phyloP scores from a whole-genome alignment of 768 basidiomycete species.

The Leccinum truebloodii region DNA sequence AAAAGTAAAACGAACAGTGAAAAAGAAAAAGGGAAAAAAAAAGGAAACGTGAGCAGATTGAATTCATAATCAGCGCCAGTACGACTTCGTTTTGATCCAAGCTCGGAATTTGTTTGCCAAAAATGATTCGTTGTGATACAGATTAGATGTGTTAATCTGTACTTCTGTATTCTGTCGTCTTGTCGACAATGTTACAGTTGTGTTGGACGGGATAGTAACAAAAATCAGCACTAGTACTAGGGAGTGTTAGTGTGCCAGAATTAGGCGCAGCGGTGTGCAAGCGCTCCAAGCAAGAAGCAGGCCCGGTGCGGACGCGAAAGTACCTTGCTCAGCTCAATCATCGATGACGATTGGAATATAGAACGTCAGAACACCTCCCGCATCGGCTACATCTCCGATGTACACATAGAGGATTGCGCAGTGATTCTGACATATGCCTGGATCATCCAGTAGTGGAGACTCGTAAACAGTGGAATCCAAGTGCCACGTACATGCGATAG shows the following conservation, averaged over 20 bases:
- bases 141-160: slow-evolving; percentile 11
- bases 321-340: slow-evolving; percentile 37
- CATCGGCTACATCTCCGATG: slow-evolving; percentile 75
- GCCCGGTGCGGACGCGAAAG: neutral
- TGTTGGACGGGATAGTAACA: neutral
- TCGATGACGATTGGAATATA: slow-evolving; percentile 82
- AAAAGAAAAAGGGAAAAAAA: neutral
- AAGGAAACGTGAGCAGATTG: neutral
- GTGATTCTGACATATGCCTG: slow-evolving; percentile 81
- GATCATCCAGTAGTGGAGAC: neutral
- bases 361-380: slow-evolving; percentile 85
- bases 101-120: slow-evolving; percentile 13
- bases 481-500: slow-evolving; percentile 74
- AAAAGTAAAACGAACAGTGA: neutral
- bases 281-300: neutral
- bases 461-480: neutral
- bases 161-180: neutral
- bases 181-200: neutral
- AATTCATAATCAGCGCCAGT: neutral
- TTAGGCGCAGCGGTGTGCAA: neutral
- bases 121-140: slow-evolving; percentile 2
- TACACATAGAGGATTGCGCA: slow-evolving; percentile 90
- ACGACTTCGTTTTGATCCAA: slow-evolving; percentile 1
- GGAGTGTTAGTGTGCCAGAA: too few species aligned
- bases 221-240: neutral